phyloP scores from a whole-genome alignment of 2,329 filamentous ascomycete species.

The Teratosphaeriaceae sp. region DNA sequence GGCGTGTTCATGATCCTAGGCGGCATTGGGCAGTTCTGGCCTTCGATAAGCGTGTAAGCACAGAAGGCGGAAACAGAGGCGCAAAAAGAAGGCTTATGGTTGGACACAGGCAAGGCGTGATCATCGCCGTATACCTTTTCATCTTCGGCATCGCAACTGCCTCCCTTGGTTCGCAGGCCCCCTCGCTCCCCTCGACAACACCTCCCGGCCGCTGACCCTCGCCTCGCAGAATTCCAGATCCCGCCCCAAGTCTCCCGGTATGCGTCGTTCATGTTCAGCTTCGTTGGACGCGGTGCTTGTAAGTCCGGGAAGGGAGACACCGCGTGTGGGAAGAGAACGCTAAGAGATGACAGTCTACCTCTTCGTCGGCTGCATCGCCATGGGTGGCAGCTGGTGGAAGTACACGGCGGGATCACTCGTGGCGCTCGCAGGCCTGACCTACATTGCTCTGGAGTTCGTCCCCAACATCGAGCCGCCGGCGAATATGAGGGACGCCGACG shows the following conservation, averaged over 20 bases:
- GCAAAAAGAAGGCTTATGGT: not conserved
- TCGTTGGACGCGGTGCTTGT: slow-evolving; percentile 93
- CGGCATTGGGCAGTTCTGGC: slow-evolving; percentile 67
- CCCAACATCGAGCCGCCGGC: slow-evolving; percentile 48
- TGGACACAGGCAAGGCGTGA: slow-evolving; percentile 55
- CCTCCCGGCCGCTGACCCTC: not conserved
- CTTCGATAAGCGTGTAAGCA: slow-evolving; percentile 48
- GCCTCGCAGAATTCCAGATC: slow-evolving; percentile 74
- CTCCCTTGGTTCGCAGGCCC: slow-evolving; percentile 33
- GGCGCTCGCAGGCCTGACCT: slow-evolving; percentile 70
- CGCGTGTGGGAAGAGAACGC: slow-evolving; percentile 5
- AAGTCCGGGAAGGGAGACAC: slow-evolving; percentile 35
- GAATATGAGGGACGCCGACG: slow-evolving; percentile 49
- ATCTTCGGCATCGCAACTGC: slow-evolving; percentile 77
- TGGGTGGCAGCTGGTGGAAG: slow-evolving; percentile 60
- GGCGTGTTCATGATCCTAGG: slow-evolving; percentile 83
- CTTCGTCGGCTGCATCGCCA: slow-evolving; percentile 82
- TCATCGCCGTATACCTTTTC: slow-evolving; percentile 82
- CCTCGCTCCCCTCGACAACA: not conserved
- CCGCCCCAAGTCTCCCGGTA: slow-evolving; percentile 89
- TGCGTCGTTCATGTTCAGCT: slow-evolving; percentile 96
- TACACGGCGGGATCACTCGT: slow-evolving; percentile 73
- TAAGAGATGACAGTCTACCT: slow-evolving; percentile 69
- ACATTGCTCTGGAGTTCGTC: slow-evolving; percentile 49
- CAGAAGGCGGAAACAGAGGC: slow-evolving; percentile 21